A percentile compares a stretch with the other conserved stretches of the same genome.
Conservation (phyloP, 2,329 filamentous ascomycete genomes). For the Volutella citrinella region DNA sequence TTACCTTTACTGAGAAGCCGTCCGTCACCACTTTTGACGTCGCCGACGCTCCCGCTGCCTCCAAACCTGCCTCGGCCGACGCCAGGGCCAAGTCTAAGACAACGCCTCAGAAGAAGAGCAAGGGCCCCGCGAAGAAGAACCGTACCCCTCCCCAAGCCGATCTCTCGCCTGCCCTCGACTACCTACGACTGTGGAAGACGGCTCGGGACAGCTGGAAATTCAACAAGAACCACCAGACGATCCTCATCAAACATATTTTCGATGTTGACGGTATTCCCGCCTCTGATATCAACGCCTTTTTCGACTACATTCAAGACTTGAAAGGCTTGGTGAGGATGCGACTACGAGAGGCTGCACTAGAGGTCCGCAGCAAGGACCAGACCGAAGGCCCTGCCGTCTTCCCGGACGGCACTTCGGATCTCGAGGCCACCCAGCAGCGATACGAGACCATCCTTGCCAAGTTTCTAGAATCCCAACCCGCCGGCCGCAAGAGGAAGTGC, state of each 20-base stretch:
- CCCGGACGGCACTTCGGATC: constrained; percentile 45
- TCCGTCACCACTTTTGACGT: no score
- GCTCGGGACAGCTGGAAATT: constrained; percentile 82
- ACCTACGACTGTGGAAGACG: constrained; percentile 73
- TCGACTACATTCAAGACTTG: constrained; percentile 75
- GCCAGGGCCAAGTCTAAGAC: constrained; percentile 26
- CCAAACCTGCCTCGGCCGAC: constrained; percentile 27
- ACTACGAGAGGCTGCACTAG: constrained; percentile 63
- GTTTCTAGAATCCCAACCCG: constrained; percentile 38
- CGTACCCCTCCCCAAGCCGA: constrained; percentile 38
- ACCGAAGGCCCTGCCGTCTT: constrained; percentile 47
- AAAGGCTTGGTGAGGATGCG: constrained; percentile 71
- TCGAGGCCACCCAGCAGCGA: constrained; percentile 46
- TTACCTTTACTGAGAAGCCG: constrained; percentile 45
- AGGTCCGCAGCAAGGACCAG: constrained; percentile 56
- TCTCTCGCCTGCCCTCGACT: constrained; percentile 66
- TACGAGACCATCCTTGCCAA: constrained; percentile 55
- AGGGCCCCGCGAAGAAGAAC: constrained; percentile 38
- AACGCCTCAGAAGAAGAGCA: constrained; percentile 30
- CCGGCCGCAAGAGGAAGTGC: constrained; percentile 43
- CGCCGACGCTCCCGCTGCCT: constrained; percentile 17
- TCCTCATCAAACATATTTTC: constrained; percentile 80
- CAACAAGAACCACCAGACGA: constrained; percentile 88
- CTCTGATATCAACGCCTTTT: constrained; percentile 65
- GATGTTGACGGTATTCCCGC: constrained; percentile 68